phyloP scores from a whole-genome alignment of 2,329 filamentous ascomycete species.

The Verticillium isaacii region DNA sequence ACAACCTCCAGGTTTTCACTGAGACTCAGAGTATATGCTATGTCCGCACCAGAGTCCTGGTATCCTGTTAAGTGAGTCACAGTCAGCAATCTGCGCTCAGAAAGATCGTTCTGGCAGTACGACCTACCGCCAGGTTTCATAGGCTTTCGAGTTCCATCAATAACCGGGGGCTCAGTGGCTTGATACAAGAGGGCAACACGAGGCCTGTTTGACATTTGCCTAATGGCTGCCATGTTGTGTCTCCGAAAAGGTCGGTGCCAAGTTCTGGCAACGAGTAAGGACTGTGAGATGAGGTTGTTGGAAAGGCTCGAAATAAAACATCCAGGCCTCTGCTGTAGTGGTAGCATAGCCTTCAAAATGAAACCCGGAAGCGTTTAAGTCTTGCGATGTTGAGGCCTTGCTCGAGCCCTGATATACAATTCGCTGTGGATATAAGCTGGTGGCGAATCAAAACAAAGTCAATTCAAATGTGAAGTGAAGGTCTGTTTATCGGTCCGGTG shows the following conservation, averaged over 20 bases:
- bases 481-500: not conserved
- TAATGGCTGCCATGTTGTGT: not conserved
- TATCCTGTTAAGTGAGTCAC: constrained; percentile 28
- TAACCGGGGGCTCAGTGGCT: constrained; percentile 38
- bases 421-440: not conserved
- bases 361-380: no score
- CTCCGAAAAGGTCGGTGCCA: no score
- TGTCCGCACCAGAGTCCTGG: constrained; percentile 42
- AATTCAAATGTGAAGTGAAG: not conserved
- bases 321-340: no score
- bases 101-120: no score
- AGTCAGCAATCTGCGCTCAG: no score
- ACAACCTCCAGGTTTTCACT: constrained; percentile 24
- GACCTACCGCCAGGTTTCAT: constrained; percentile 39
- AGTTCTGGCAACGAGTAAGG: no score
- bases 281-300: no score
- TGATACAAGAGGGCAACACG: constrained; percentile 41
- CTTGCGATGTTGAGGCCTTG: no score
- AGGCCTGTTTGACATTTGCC: not conserved
- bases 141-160: constrained; percentile 42
- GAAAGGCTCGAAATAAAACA: no score
- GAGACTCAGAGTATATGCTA: constrained; percentile 33
- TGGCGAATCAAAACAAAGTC: not conserved
- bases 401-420: not conserved
- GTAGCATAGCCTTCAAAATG: no score